Evolutionary conservation across 495 filamentous ascomycete species (phyloP), one percentile per base, ranked within the genome.

Genomic region (Hypoxylon lienhwacheense): DNA sequence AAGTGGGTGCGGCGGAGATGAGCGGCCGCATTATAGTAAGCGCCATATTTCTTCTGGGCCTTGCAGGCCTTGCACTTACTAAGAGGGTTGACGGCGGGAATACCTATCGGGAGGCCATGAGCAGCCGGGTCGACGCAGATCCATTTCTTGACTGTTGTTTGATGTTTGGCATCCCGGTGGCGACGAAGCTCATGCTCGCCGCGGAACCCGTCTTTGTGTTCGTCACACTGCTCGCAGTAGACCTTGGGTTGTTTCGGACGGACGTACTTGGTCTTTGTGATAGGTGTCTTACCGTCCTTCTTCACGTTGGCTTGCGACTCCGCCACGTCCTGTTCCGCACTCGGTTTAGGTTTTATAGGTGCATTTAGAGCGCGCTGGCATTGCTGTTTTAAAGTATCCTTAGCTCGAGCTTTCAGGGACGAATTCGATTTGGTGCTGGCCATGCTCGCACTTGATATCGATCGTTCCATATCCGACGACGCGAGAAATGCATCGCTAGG

Each of bases 21-120:
- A 0, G 91, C 92, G 1, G 91, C 90, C 1, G 92, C 92, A 59
- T 98, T 98, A 66, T 98, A 97, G 69, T 98, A 95, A 16, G 87
- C 89, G 3, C 86, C 87, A 62, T 98, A 98, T 47, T 76, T 78
- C 73, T 96, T 97, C 39, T 77, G 72, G 17, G 79, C 80, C 7
- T 78, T 79, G 55, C 93, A 98, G 29, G 87, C 82, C 67, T 96
- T 96, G 79, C 93, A 98, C 53, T 86, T 88, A n/a, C 78, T 73
- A 4, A 97, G 79, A 11, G 78, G 66, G 54, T 89, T 85, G 37
- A 85, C 80, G 32, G 80, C 74, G 15, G 69, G 74, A 25, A 77
- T 70, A 24, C 59, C 34, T 41, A 67, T 65, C 6, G 67, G 62
- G 26, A 80, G 64, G 14, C 71, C 70, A 14, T 46, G 41, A 15